Evolutionary conservation across 73 alveolate genomes (phyloP).

Genomic region (Loxodes magnus): DNA sequence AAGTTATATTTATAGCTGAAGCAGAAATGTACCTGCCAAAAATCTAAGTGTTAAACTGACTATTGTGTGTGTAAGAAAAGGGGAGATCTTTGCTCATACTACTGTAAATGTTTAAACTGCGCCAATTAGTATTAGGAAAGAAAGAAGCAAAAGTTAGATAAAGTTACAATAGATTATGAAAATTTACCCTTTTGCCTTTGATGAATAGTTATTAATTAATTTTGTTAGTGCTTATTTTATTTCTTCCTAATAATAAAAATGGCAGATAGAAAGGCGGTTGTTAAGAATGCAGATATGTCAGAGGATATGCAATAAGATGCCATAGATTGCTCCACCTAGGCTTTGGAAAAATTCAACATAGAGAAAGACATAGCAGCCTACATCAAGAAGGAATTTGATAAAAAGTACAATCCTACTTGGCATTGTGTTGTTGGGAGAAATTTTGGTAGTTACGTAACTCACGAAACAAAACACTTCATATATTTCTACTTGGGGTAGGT

Average conservation of each 20-base stretch:
- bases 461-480: slow-evolving; percentile 96
- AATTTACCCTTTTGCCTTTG: no score
- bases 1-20: no score
- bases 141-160: no score
- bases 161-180: no score
- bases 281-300: slow-evolving; percentile 95
- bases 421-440: slow-evolving; percentile 84
- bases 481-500: slow-evolving; percentile 94
- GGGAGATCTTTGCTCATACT: no score
- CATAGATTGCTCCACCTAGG: slow-evolving; percentile 94
- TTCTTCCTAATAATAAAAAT: slow-evolving; percentile 4
- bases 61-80: no score
- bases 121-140: no score
- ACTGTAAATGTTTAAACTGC: no score
- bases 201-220: no score
- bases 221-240: no score
- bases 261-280: slow-evolving; percentile 68
- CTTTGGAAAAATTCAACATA: slow-evolving; percentile 45
- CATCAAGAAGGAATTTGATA: slow-evolving; percentile 99
- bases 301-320: slow-evolving; percentile 98
- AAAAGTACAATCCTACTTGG: slow-evolving; percentile 99
- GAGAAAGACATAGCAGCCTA: slow-evolving; percentile 76
- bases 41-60: no score
- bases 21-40: no score
- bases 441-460: slow-evolving; percentile 95